Percentiles rank a stretch among this genome's conserved stretches.
Evolutionary conservation across 2,329 filamentous ascomycete genomes (phyloP).

Genomic region (Didymella glomerata): DNA sequence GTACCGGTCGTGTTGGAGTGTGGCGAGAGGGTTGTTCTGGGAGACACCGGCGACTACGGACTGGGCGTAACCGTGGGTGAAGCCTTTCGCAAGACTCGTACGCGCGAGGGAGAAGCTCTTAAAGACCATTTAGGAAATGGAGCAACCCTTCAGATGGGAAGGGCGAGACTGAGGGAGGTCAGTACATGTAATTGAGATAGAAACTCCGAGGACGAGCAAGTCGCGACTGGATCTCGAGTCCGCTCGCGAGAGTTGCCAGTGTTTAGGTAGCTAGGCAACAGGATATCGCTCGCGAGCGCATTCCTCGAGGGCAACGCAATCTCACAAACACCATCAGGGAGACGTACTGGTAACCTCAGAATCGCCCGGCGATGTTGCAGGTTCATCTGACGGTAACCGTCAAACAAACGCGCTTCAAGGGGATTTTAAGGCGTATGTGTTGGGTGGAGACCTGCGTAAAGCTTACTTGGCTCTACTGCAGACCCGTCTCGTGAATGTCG

Average conservation of each 20-base stretch:
- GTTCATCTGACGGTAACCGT: conserved; percentile 98
- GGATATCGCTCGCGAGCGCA: conserved; percentile 25
- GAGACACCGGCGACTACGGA: conserved; percentile 91
- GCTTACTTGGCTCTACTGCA: conserved; percentile 24
- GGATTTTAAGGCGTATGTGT: conserved; percentile 39
- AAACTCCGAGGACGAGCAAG: background rate
- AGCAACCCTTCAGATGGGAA: conserved; percentile 67
- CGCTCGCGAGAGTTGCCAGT: conserved; percentile 9
- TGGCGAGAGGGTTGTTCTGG: conserved; percentile 64
- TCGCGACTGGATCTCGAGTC: background rate
- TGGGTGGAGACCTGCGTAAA: conserved; percentile 27
- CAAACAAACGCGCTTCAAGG: conserved; percentile 82
- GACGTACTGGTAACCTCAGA: conserved; percentile 70
- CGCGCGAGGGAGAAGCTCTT: conserved; percentile 87
- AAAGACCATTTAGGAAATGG: conserved; percentile 84
- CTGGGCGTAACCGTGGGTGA: conserved; percentile 97
- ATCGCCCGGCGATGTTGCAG: conserved; percentile 74
- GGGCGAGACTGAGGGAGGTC: conserved; percentile 54
- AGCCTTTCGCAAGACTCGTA: conserved; percentile 95
- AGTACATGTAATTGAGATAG: conserved; percentile 25
- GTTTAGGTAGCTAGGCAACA: conserved; percentile 31
- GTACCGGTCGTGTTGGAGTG: conserved; percentile 58
- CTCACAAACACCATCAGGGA: conserved; percentile 8
- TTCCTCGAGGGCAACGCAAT: conserved; percentile 10
- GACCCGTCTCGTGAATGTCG: conserved; percentile 24